These are phyloP conservation scores for Microcyclospora tardicrescens DNA, from an alignment of 2,329 filamentous ascomycete genomes.

Conservation along the genomic window DNA sequence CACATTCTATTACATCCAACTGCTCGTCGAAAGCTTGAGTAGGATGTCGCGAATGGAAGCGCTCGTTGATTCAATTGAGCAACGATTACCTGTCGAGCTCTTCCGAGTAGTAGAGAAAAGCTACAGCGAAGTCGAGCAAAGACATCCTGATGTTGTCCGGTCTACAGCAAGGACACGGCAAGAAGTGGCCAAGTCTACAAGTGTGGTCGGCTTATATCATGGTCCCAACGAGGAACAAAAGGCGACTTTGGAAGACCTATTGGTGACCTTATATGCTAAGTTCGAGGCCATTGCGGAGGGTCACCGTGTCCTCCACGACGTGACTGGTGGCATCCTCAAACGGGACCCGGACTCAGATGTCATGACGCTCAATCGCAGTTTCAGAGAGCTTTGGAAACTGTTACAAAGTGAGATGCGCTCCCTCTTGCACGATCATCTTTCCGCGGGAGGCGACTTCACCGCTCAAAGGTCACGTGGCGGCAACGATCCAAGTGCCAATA, in stretches of 20 bases:
- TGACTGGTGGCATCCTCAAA: conserved; percentile 71
- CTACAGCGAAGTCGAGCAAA: conserved; percentile 82
- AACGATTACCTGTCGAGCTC: conserved; percentile 82
- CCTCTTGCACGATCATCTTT: conserved; percentile 87
- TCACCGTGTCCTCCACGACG: conserved; percentile 85
- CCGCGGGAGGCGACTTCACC: conserved; percentile 56
- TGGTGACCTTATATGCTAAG: conserved; percentile 88
- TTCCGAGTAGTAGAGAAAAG: conserved; percentile 92
- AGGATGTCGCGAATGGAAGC: conserved; percentile 75
- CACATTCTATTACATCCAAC: conserved; percentile 82
- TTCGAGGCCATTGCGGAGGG: conserved; percentile 96
- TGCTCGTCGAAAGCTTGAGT: conserved; percentile 80
- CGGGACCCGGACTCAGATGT: conserved; percentile 49
- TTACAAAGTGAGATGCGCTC: conserved; percentile 97
- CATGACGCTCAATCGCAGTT: conserved; percentile 66
- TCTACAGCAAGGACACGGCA: conserved; percentile 18
- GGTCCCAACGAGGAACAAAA: conserved; percentile 30
- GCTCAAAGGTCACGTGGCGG: background rate
- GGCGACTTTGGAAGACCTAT: conserved; percentile 77
- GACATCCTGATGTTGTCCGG: conserved; percentile 55
- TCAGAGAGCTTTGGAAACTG: conserved; percentile 94
- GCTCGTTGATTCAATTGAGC: conserved; percentile 81
- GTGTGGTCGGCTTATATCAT: conserved; percentile 9
- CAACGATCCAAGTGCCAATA: conserved; percentile 35
- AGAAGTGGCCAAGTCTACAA: conserved; percentile 18